Conservation (phyloP, 495 filamentous ascomycete genomes). For the Choiromyces venosus region DNA sequence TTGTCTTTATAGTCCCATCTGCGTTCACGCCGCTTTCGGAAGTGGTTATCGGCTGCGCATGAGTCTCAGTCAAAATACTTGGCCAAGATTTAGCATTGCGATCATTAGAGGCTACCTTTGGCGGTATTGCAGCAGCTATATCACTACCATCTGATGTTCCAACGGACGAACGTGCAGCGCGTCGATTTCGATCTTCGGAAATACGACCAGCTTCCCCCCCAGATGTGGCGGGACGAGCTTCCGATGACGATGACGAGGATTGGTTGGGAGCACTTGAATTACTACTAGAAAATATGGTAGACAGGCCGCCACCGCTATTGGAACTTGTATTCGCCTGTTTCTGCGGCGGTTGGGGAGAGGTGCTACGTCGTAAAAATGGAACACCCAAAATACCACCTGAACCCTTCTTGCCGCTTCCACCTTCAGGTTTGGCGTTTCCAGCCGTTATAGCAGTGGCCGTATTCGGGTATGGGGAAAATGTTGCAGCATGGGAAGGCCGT, state of each 20-base stretch:
- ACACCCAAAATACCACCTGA: slow-evolving; percentile 28
- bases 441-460: slow-evolving; percentile 9
- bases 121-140: slow-evolving; percentile 7
- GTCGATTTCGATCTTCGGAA: slow-evolving; percentile 35
- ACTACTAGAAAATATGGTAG: slow-evolving; percentile 9
- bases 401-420: slow-evolving; percentile 13
- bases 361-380: slow-evolving; percentile 34
- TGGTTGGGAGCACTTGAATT: slow-evolving; percentile 17
- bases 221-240: slow-evolving; percentile 34
- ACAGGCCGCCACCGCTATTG: slow-evolving; percentile 9
- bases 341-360: slow-evolving; percentile 28
- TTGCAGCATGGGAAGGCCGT: slow-evolving; percentile 29
- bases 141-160: slow-evolving; percentile 39
- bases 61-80: not conserved
- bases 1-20: slow-evolving; percentile 25
- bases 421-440: slow-evolving; percentile 18
- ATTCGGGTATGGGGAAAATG: slow-evolving; percentile 21
- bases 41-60: not conserved
- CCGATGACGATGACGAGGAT: slow-evolving; percentile 7
- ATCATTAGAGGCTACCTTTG: not conserved
- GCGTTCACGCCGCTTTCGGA: slow-evolving; percentile 12
- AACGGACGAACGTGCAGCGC: slow-evolving; percentile 31
- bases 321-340: slow-evolving; percentile 6
- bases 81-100: not conserved
- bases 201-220: slow-evolving; percentile 31